Conservation (phyloP, 2,329 filamentous ascomycete species). For the Pseudogymnoascus destructans region DNA sequence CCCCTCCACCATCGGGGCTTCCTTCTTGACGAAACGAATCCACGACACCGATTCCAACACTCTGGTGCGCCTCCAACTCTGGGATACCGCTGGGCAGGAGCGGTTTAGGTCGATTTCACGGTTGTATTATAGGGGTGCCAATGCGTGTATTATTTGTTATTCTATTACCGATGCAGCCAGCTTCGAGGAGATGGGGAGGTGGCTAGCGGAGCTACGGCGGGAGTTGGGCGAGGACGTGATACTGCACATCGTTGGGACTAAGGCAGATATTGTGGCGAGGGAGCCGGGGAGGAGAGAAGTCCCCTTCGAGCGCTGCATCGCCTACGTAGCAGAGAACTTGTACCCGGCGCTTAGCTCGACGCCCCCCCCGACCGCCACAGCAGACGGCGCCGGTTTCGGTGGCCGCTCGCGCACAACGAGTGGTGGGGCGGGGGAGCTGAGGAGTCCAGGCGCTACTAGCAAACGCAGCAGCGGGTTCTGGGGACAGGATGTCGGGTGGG, state of each 20-base stretch:
- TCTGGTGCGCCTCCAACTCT: constrained; percentile 82
- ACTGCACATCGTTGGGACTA: constrained; percentile 89
- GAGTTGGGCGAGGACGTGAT: constrained; percentile 67
- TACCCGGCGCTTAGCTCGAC: constrained; percentile 57
- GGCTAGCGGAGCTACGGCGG: constrained; percentile 72
- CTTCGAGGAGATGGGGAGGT: constrained; percentile 84
- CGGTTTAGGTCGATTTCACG: constrained; percentile 88
- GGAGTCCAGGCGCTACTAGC: constrained; percentile 39
- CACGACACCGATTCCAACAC: constrained; percentile 76
- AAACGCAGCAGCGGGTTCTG: constrained; percentile 67
- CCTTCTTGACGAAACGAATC: constrained; percentile 67
- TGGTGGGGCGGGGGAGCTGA: constrained; percentile 8
- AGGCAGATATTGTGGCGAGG: constrained; percentile 76
- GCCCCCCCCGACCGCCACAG: constrained; percentile 50
- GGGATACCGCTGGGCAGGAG: constrained; percentile 94
- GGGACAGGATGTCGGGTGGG: constrained; percentile 90
- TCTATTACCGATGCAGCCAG: constrained; percentile 78
- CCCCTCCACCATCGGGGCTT: constrained; percentile 61
- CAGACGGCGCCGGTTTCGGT: constrained; percentile 13
- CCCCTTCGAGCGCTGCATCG: constrained; percentile 89
- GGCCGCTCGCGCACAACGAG: not conserved
- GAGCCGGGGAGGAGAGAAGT: constrained; percentile 71
- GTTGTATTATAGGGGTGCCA: constrained; percentile 90
- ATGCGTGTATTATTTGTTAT: constrained; percentile 89
- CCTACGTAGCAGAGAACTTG: constrained; percentile 86